Conservation (phyloP, 2,329 filamentous ascomycete species). For the Helminthosporium solani region DNA sequence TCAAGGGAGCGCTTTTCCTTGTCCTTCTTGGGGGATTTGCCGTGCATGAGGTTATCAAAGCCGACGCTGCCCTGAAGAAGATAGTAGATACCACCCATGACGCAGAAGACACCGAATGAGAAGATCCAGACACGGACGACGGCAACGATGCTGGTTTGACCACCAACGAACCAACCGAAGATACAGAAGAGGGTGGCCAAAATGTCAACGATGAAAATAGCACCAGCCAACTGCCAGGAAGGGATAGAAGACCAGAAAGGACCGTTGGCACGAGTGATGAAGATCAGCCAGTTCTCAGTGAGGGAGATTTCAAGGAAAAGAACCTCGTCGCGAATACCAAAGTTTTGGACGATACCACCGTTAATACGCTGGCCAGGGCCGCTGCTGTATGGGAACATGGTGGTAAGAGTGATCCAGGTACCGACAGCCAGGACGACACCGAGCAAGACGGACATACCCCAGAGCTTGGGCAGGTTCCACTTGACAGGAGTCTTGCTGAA, state of each 20-base stretch:
- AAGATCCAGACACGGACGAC: conserved; percentile 90
- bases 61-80: conserved; percentile 75
- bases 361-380: conserved; percentile 56
- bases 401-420: conserved; percentile 87
- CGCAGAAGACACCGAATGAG: conserved; percentile 84
- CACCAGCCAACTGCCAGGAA: conserved; percentile 78
- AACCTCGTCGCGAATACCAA: conserved; percentile 76
- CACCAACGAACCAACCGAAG: conserved; percentile 77
- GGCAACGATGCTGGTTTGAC: conserved; percentile 74
- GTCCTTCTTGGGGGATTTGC: conserved; percentile 78
- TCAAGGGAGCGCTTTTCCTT: conserved; percentile 82
- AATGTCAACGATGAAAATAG: conserved; percentile 79
- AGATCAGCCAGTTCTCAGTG: conserved; percentile 95
- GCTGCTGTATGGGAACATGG: conserved; percentile 62
- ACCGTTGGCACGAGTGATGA: conserved; percentile 90
- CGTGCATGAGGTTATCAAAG: conserved; percentile 93
- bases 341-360: conserved; percentile 87
- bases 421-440: conserved; percentile 78
- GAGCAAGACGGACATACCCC: conserved; percentile 86
- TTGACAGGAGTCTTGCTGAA: conserved; percentile 85
- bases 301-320: conserved; percentile 88
- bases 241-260: conserved; percentile 89
- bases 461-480: conserved; percentile 92
- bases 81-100: conserved; percentile 77
- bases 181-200: conserved; percentile 82